Evolutionary conservation across 1,139 yeast genomes (phyloP), one percentile per base, ranked within the genome.

Genomic region (Yamadazyma membranifaciens): DNA sequence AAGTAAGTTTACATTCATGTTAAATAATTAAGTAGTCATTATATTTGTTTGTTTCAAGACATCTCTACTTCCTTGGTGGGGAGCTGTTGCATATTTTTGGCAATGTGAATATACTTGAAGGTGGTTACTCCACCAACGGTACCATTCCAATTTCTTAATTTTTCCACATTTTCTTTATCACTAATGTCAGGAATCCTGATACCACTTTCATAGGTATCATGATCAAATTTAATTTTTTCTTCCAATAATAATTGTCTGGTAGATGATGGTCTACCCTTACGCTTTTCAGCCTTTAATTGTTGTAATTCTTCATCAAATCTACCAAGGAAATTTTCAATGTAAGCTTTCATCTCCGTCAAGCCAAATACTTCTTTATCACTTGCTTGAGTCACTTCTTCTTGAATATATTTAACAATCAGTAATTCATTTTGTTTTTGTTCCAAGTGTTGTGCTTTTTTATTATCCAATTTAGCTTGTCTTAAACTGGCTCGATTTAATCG

Each of bases 241-340:
- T 86, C 85, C 45, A 89, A 62, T 28, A 75, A 54, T 49, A 80
- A 81, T 55, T 87, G 96, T 56, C 81, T 79, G 45, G 74, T 75
- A 9, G 85, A 65, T 15, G 87, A 75, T 7, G 98, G 96, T 63
- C 98, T 76, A n/a, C 95, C 95, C 12, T 89, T 81, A 56, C 96
- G 76, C 68, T 95, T 78, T 41, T 73, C 78, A 5, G 59, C 63
- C 49, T 75, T 76, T 44, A 86, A 66, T 43, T 68, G 67, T 11
- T 75, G 75, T 41, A 91, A 62, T 58, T 88, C 96, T 14, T 79
- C 88, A 51, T 83, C 85, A 55, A 81, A 83, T 57, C 95, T 75
- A 14, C 74, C 60, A n/a, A 87, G 65, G 52, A 80, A 87, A 34
- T 78, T 75, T 44, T 77, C 78, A 36, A 87, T 71, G 46, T 87